Evolutionary conservation across 202 grass and related monocot genomes (phyloP).

Genomic region (Carex arenaria): DNA sequence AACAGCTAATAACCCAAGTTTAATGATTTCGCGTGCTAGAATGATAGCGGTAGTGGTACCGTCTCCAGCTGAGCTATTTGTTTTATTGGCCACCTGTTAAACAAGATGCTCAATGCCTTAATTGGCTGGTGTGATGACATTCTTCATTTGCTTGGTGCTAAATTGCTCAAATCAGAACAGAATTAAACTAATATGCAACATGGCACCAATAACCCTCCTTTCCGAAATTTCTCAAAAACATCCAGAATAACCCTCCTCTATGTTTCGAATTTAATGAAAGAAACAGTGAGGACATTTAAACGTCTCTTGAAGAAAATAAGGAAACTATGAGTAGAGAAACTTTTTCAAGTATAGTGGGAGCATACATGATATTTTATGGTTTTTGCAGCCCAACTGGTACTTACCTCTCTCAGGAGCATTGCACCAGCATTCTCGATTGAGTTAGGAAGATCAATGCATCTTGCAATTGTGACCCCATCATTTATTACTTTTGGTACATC

Average conservation of each 20-base stretch:
- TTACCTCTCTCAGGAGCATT: constrained; percentile 74
- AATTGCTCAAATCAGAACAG: neutral
- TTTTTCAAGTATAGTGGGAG: neutral
- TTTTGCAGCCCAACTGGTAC: neutral
- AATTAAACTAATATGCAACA: neutral
- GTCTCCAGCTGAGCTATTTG: constrained; percentile 73
- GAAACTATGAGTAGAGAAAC: too few species aligned
- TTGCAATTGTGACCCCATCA: constrained; percentile 88
- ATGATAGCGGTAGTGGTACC: constrained; percentile 91
- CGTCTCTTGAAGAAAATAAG: too few species aligned
- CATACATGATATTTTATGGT: neutral
- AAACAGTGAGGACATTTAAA: too few species aligned
- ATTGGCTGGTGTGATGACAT: neutral
- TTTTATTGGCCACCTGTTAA: constrained; percentile 72
- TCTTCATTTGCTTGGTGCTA: neutral
- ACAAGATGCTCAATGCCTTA: neutral
- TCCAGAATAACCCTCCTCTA: neutral
- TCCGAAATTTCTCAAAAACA: neutral
- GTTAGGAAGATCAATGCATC: constrained; percentile 69
- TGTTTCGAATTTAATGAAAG: neutral
- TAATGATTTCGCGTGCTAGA: constrained; percentile 87
- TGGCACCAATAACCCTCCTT: neutral
- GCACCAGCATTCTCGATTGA: constrained; percentile 78
- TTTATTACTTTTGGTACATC: constrained; percentile 93
- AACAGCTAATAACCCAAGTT: constrained; percentile 73